A percentile compares a stretch with the other conserved stretches of the same genome.
Conservation (phyloP, 2,329 filamentous ascomycete genomes). For the Sarocladium strictum region DNA sequence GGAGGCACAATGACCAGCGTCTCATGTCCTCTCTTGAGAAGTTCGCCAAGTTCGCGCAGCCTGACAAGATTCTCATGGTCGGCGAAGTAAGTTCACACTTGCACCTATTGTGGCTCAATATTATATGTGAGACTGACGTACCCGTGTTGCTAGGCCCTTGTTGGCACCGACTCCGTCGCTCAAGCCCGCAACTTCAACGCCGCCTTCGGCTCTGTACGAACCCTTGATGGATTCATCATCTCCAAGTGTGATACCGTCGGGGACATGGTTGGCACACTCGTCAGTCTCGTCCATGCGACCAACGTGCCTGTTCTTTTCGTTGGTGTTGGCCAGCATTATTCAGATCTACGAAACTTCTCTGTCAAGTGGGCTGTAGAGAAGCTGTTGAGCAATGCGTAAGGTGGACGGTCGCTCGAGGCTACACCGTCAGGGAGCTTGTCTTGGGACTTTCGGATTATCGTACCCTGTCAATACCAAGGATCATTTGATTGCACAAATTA, state of each 20-base stretch:
- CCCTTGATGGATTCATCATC: constrained; percentile 94
- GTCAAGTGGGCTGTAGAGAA: constrained; percentile 66
- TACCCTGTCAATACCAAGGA: not conserved
- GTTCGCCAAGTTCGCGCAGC: constrained; percentile 91
- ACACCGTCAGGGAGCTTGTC: too few relatives aligned
- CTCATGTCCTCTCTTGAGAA: constrained; percentile 97
- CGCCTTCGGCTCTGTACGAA: constrained; percentile 74
- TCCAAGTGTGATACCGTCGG: constrained; percentile 98
- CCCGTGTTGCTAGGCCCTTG: constrained; percentile 56
- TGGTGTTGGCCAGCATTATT: constrained; percentile 66
- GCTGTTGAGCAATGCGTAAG: constrained; percentile 46
- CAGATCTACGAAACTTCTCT: constrained; percentile 62
- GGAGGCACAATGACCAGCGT: constrained; percentile 89
- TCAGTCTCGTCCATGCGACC: constrained; percentile 96
- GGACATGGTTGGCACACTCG: constrained; percentile 95
- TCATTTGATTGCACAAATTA: too few relatives aligned
- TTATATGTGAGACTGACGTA: too few relatives aligned
- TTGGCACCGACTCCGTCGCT: constrained; percentile 90
- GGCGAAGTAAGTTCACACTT: constrained; percentile 38
- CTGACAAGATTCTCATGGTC: constrained; percentile 99
- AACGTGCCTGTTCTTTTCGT: constrained; percentile 94
- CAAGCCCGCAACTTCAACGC: constrained; percentile 96
- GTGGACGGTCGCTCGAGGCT: too few relatives aligned
- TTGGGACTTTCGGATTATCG: too few relatives aligned
- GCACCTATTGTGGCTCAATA: not conserved